Evolutionary conservation across 306 rosid species (phyloP).

Genomic region (Castanospermum australe): DNA sequence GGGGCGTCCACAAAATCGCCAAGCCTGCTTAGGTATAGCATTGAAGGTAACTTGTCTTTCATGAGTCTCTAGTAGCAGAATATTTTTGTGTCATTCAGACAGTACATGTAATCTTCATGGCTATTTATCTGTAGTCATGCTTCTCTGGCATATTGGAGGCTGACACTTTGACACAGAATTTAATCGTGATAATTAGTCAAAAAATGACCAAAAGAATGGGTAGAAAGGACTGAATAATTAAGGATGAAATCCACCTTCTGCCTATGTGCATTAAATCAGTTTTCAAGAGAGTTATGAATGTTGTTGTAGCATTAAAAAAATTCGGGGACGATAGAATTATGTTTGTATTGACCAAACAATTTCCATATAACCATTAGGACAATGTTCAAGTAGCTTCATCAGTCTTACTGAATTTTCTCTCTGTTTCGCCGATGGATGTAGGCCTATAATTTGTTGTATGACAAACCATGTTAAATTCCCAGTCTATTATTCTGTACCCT

Average conservation of each 20-base stretch:
- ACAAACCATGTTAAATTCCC: neutral
- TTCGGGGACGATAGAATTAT: neutral
- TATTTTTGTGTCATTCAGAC: conserved; percentile 12
- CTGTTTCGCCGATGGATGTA: neutral
- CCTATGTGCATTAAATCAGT: neutral
- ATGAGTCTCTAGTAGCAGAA: conserved; percentile 7
- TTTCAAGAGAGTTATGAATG: neutral
- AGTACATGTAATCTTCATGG: neutral
- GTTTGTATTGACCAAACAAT: neutral
- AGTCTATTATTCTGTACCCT: neutral
- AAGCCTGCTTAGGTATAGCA: conserved; percentile 77
- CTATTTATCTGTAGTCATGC: conserved; percentile 9
- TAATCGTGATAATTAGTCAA: neutral
- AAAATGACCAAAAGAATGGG: neutral
- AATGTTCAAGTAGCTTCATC: neutral
- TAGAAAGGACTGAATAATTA: neutral
- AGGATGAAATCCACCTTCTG: neutral
- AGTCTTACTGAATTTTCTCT: neutral
- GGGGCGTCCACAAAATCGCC: conserved; percentile 88
- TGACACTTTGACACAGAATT: neutral
- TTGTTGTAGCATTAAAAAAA: neutral
- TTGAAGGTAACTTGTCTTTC: conserved; percentile 60
- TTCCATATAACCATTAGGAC: neutral
- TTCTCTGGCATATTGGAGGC: conserved; percentile 14
- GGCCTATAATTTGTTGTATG: neutral